A percentile compares a stretch with the other conserved stretches of the same genome.
Evolutionary conservation across 371 early-diverging fungal species (phyloP).

Genomic region (Nematocida minor): DNA sequence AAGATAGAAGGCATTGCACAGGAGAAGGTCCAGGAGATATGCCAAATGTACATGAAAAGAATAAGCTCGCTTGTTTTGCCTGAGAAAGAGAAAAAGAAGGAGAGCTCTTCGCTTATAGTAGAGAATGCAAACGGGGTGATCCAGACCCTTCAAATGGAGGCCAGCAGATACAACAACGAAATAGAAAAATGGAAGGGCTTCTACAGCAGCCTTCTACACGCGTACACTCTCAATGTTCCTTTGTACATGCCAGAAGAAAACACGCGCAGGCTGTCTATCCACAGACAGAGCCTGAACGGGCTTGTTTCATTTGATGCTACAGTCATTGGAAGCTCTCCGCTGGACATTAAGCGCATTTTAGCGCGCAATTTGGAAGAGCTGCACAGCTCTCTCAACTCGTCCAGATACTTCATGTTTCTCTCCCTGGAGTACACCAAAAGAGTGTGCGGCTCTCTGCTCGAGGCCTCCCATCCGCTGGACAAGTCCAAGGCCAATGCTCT

Average conservation of each 20-base stretch:
- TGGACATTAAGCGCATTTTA: neutral
- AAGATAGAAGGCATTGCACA: slow-evolving; percentile 16
- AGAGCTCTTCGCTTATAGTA: neutral
- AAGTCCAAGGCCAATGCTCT: slow-evolving; percentile 39
- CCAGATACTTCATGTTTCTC: slow-evolving; percentile 41
- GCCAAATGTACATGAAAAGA: slow-evolving; percentile 21
- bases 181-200: slow-evolving; percentile 43
- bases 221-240: slow-evolving; percentile 15
- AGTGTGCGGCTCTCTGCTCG: slow-evolving; percentile 27
- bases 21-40: slow-evolving; percentile 12
- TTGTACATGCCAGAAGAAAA: neutral
- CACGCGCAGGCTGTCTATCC: neutral
- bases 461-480: slow-evolving; percentile 26
- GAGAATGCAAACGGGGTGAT: neutral
- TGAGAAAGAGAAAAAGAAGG: neutral
- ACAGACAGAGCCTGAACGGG: neutral
- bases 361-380: slow-evolving; percentile 11
- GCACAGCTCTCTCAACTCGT: slow-evolving; percentile 25
- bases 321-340: neutral
- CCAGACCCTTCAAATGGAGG: neutral
- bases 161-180: neutral
- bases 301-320: slow-evolving; percentile 46
- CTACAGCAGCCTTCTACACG: neutral
- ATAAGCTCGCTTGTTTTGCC: neutral
- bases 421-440: slow-evolving; percentile 40